Evolutionary conservation across 2,329 filamentous ascomycete species (phyloP).

Genomic region (Diplodia corticola): DNA sequence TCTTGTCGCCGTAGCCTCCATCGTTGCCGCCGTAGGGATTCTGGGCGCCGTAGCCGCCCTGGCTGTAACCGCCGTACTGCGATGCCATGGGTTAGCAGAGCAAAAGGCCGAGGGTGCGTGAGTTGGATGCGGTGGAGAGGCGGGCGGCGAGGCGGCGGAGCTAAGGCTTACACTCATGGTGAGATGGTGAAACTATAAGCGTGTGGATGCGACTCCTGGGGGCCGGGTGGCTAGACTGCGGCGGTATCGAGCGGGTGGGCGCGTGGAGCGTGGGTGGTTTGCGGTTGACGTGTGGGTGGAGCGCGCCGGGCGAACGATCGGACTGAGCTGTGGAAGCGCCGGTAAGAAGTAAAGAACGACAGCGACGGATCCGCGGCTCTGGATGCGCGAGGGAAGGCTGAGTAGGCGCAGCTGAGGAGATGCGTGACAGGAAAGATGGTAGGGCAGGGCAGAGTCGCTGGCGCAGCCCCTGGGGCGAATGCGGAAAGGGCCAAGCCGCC

Average conservation of each 20-base stretch:
- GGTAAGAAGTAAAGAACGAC: slow-evolving; percentile 20
- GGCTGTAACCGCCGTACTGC: slow-evolving; percentile 46
- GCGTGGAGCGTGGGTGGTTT: slow-evolving; percentile 19
- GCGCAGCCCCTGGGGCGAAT: slow-evolving; percentile 21
- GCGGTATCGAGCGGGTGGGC: slow-evolving; percentile 15
- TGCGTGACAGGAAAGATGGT: slow-evolving; percentile 17
- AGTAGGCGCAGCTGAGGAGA: slow-evolving; percentile 10
- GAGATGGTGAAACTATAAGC: slow-evolving; percentile 15
- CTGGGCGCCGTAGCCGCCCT: slow-evolving; percentile 40
- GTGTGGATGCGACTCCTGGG: slow-evolving; percentile 18
- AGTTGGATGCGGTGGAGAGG: neutral
- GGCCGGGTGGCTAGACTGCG: slow-evolving; percentile 5
- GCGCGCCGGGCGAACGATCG: slow-evolving; percentile 21
- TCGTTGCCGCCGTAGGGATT: slow-evolving; percentile 50
- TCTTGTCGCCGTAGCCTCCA: slow-evolving; percentile 48
- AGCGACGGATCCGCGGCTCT: slow-evolving; percentile 19
- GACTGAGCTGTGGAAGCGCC: slow-evolving; percentile 13
- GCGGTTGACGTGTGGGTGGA: slow-evolving; percentile 3
- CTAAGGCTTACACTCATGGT: slow-evolving; percentile 23
- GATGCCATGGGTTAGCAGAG: slow-evolving; percentile 26
- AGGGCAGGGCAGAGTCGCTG: slow-evolving; percentile 8
- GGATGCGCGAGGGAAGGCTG: slow-evolving; percentile 19
- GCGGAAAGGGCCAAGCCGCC: slow-evolving; percentile 13
- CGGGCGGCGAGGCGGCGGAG: neutral
- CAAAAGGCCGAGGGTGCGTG: neutral